Evolutionary conservation across 108 stramenopile genomes (phyloP), one percentile per base, ranked within the genome.

Genomic region (Skeletonema marinoi): DNA sequence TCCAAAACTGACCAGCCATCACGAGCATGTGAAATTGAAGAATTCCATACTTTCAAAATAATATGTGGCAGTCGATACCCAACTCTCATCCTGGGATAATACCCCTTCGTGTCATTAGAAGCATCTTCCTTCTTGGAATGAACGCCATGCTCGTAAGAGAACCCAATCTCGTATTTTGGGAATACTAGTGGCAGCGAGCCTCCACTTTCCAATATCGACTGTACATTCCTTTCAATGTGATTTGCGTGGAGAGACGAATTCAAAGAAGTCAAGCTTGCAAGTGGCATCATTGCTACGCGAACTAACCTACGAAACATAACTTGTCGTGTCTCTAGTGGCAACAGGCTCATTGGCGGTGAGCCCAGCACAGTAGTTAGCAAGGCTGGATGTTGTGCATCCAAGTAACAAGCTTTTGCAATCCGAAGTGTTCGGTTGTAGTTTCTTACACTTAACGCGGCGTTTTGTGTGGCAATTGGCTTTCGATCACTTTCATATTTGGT

Each of bases 371-470:
- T 25, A n/a, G 86, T 78, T 10, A 91, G 70, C 36, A 90, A 29
- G 1, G 75, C 71, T 19, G 93, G 92, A 74, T 92, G 92, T 64
- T 86, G 77, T 17, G 91, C 88, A 63, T 94, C 80, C 59, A 96
- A 68, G 66, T 93, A 93, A 56, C 90, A 92, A 29, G 88, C 75
- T 54, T 86, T 87, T 77, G 89, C 93, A 29, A 92, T 83, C 17
- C 78, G 69, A 39, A 97, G 71, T 35, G 92, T 92, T 6, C 96
- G 90, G 30, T 89, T 64, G 72, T 95, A 95, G 75, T 98, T 98
- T 44, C 92, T 86, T 10, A 96, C 88, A 51, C 91, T 92, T 13
- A 98, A 73, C 1, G 96, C 94, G 14, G 97, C 96, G 84, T 95
- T 97, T 35, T 83, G 71, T 17, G 77, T 71, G 31, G 97, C 96